Evolutionary conservation across 2,329 filamentous ascomycete species (phyloP), one percentile per base, ranked within the genome.

Genomic region (Esteya vermicola): DNA sequence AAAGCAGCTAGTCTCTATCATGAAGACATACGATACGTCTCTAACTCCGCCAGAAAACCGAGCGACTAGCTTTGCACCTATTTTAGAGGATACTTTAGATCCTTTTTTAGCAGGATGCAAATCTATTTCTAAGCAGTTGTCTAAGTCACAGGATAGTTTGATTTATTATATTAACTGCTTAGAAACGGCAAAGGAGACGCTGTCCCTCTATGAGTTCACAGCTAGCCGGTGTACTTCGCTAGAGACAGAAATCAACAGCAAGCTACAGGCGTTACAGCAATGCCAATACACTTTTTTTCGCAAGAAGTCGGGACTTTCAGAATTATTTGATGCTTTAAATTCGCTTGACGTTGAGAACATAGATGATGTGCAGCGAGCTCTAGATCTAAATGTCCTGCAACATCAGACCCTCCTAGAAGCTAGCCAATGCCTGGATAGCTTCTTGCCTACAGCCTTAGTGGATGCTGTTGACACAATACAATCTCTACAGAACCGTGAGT

Each of bases 381-480:
- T 64, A 1, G 53, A 54, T 1, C 63, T 81, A 2, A 63, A 68
- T 0, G 59, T 68, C 4, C 73, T 85, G 52, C 70, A 78, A 43
- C 68, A 73, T 0, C 60, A 68, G 6, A 58, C 68, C 0, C 64
- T 96, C n/a, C 61, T 70, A 2, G 61, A 67, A 37, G 77, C 80
- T 3, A 84, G 84, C 50, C 83, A 88, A 51, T 72, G 70, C 31
- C 67, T 98, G 7, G 91, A 98, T 53, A 78, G 85, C 45, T 98
- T 96, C 60, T 65, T 98, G 20, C 88, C 91, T 0, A 93, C 85
- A 1, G 91, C 89, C 3, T 68, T 94, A 23, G 89, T 95, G 67
- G 91, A 98, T 55, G 88, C 88, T 3, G 77, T 84, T 50, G 82
- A 91, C 38, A 84, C 85, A 44, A 59, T 96, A 21, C 80, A 79